Percentiles rank a stretch among this genome's conserved stretches.
phyloP scores from a whole-genome alignment of 176 grass and related monocot species.

The Zoysia japonica region DNA sequence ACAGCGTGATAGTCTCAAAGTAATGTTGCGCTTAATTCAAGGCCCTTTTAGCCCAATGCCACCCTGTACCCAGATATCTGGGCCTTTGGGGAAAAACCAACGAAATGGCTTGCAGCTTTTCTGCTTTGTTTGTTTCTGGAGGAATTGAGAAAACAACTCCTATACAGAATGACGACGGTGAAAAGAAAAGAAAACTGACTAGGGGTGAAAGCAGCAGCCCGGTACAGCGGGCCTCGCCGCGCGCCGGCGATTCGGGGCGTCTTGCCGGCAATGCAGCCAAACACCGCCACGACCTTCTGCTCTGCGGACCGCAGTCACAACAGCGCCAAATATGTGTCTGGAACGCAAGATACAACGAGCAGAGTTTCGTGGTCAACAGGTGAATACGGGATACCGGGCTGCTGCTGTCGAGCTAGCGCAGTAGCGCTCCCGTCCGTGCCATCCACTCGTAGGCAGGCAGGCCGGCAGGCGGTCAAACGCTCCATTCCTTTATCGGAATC shows the following conservation, averaged over 20 bases:
- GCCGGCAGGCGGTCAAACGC: slow-evolving; percentile 11
- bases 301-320: neutral
- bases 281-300: neutral
- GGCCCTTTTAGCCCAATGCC: neutral
- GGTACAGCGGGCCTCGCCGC: neutral
- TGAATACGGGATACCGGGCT: slow-evolving; percentile 19
- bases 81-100: too few relatives aligned
- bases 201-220: neutral
- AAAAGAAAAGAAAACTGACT: too few relatives aligned
- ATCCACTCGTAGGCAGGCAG: neutral
- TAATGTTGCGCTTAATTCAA: neutral
- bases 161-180: too few relatives aligned
- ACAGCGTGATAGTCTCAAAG: too few relatives aligned
- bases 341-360: neutral
- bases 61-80: too few relatives aligned
- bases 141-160: too few relatives aligned
- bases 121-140: too few relatives aligned
- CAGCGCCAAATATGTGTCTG: neutral
- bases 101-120: too few relatives aligned
- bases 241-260: slow-evolving; percentile 8
- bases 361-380: slow-evolving; percentile 20
- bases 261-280: slow-evolving; percentile 24
- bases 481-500: slow-evolving; percentile 11
- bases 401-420: neutral
- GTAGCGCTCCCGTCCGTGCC: neutral